A percentile compares a stretch with the other conserved stretches of the same genome.
Conservation (phyloP, 225 moss, liverwort and hornwort species). For the Antitrichia curtipendula region DNA sequence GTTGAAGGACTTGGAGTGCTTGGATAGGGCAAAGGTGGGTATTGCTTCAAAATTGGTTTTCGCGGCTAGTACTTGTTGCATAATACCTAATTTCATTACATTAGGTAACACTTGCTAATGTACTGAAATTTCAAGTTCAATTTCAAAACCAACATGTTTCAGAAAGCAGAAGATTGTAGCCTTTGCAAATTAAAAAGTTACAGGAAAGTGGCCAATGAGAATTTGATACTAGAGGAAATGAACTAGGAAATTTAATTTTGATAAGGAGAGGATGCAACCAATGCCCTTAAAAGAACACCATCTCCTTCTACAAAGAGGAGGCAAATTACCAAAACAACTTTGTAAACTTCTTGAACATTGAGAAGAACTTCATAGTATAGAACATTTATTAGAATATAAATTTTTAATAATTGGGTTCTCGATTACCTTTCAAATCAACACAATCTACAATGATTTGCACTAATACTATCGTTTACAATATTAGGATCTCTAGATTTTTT, state of each 20-base stretch:
- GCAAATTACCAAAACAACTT: too few species aligned
- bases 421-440: background rate
- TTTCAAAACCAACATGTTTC: background rate
- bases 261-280: background rate
- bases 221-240: background rate
- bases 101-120: too few species aligned
- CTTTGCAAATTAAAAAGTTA: too few species aligned
- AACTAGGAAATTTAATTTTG: fast-evolving
- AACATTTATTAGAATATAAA: background rate
- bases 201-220: fast-evolving
- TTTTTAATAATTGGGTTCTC: background rate
- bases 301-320: too few species aligned
- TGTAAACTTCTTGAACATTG: too few species aligned
- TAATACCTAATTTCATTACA: fast-evolving
- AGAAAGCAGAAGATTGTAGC: background rate
- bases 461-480: background rate
- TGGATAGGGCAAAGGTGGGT: fast-evolving
- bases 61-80: fast-evolving
- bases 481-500: background rate
- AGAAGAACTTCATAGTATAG: too few species aligned
- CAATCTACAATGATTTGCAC: background rate
- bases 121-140: too few species aligned
- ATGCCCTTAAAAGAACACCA: too few species aligned
- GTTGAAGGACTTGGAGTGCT: background rate
- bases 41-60: too few species aligned